A percentile compares a stretch with the other conserved stretches of the same genome.
These are phyloP conservation scores for Talaromyces albobiverticillius DNA, from an alignment of 2,329 filamentous ascomycete species.

Conservation along the genomic window DNA sequence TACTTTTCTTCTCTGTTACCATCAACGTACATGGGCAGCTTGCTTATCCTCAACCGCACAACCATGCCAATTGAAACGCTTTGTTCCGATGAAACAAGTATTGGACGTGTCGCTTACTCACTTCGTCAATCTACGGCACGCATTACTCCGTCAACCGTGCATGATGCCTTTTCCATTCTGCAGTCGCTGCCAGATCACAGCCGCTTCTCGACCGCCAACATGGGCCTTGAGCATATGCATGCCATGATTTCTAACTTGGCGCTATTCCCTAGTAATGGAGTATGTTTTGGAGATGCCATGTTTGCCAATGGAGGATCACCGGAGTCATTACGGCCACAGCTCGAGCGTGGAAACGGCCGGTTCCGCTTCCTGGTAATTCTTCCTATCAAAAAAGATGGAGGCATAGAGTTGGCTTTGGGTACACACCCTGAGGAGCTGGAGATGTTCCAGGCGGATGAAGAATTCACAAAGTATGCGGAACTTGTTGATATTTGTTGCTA, in stretches of 20 bases:
- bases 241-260: conserved; percentile 9
- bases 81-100: conserved; percentile 7
- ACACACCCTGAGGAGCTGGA: conserved; percentile 8
- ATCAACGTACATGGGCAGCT: conserved; percentile 9
- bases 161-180: conserved; percentile 7
- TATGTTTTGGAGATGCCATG: not conserved
- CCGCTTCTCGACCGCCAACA: conserved; percentile 9
- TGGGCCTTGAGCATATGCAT: conserved; percentile 11
- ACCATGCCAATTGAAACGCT: conserved; percentile 1
- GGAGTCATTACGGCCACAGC: conserved; percentile 5
- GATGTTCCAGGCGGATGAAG: not conserved
- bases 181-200: conserved; percentile 7
- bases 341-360: conserved; percentile 7
- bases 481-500: conserved; percentile 2
- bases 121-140: conserved; percentile 6
- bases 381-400: conserved; percentile 2
- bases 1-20: conserved; percentile 6
- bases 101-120: conserved; percentile 6
- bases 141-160: conserved; percentile 4
- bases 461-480: conserved; percentile 2
- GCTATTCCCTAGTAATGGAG: not conserved
- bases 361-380: conserved; percentile 9
- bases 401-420: conserved; percentile 5
- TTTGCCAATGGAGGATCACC: not conserved
- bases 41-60: conserved; percentile 4